Evolutionary conservation across 2,329 filamentous ascomycete genomes (phyloP), one percentile per base, ranked within the genome.

Genomic region (Epicoccum nigrum): DNA sequence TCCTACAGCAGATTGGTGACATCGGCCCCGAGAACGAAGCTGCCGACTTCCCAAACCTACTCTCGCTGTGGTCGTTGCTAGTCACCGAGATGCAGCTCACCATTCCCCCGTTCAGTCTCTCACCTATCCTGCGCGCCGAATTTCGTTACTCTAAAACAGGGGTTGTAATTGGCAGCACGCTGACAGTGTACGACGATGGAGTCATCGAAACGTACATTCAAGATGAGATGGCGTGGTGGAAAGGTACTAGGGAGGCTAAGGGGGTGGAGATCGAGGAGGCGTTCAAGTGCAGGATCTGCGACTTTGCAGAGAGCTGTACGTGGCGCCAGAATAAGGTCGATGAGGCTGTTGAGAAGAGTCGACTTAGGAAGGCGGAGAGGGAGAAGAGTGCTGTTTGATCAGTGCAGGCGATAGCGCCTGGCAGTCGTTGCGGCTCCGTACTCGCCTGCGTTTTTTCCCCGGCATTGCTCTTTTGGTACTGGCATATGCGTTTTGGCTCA

Each of bases 171-270:
- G 86, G 85, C 19, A 79, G 70, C 35, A 81, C 83, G 51, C 80
- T 80, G 1, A 84, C 94, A 59, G 78, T 84, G 0, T 90, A 90
- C 65, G 87, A 93, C 48, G 76, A 81, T 0, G 70, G 77, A 1
- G 79, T 79, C 2, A 76, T 97, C 34, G 81, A 86, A 9, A 74
- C 72, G 1, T 95, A 95, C 67, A 70, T 96, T 3, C 68, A 75
- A 0, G 80, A 84, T 2, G 86, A 89, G 57, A 85, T 97, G 82
- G 71, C 80, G n/a, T 97, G 91, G 91, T 97, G 93, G 93, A 84
- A 83, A 25, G 93, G 92, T 1, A 79, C 88, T 62, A 78, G 92
- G 13, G 75, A 82, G 41, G 85, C 92, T 0, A 79, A 81, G 7
- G 93, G 93, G 0, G 92, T 97, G 2, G 80, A 84, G 6, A 81